Conservation (phyloP, 1,139 yeast species). For the Protomyces macrosporus region DNA sequence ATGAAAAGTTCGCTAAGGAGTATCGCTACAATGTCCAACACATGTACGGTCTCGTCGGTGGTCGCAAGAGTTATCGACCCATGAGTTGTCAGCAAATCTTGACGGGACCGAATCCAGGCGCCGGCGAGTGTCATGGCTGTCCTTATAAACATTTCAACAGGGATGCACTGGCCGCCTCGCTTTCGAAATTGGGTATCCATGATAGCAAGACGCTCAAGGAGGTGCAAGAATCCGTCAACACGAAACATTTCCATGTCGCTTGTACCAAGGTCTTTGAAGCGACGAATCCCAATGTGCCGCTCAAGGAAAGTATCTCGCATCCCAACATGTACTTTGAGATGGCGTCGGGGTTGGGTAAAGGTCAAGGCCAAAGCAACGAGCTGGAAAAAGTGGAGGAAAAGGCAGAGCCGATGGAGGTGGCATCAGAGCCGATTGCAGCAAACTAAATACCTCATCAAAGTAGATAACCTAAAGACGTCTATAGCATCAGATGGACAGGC, state of each 20-base stretch:
- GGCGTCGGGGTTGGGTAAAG: neutral
- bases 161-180: constrained; percentile 54
- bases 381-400: too few species aligned
- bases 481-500: constrained; percentile 12
- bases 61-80: constrained; percentile 76
- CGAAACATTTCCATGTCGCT: constrained; percentile 68
- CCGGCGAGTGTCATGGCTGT: constrained; percentile 82
- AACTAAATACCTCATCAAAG: neutral
- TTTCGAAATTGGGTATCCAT: constrained; percentile 62
- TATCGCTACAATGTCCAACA: constrained; percentile 84
- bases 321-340: constrained; percentile 79
- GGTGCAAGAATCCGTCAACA: constrained; percentile 60
- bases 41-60: constrained; percentile 87
- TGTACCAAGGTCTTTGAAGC: constrained; percentile 85
- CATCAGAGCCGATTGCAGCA: neutral
- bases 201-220: constrained; percentile 54
- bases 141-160: constrained; percentile 73
- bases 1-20: constrained; percentile 79
- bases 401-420: neutral
- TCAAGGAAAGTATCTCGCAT: constrained; percentile 57
- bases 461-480: neutral
- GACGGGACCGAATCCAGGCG: constrained; percentile 60
- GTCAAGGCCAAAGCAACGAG: neutral
- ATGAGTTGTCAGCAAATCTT: constrained; percentile 77
- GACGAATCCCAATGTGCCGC: constrained; percentile 48